Evolutionary conservation across 129 eudicot genomes (phyloP).

Genomic region (Arctium minus): DNA sequence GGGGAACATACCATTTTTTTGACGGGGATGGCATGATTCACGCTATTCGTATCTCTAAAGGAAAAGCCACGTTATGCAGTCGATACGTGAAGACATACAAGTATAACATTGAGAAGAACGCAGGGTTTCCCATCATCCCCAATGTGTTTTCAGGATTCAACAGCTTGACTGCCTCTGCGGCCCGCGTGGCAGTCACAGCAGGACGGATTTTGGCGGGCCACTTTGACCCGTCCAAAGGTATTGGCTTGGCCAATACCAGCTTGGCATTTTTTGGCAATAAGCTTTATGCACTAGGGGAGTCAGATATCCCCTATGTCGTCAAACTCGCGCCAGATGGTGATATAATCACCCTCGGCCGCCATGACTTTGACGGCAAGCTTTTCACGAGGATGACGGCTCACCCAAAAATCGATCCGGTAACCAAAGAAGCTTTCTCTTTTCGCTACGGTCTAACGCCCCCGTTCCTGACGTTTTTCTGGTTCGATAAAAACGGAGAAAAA

Average conservation of each 20-base stretch:
- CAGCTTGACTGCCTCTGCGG: background rate
- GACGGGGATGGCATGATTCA: constrained; percentile 10
- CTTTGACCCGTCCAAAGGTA: constrained; percentile 15
- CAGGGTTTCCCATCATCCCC: background rate
- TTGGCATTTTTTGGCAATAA: constrained; percentile 23
- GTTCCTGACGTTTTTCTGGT: constrained; percentile 29
- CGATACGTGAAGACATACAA: background rate
- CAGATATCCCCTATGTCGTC: constrained; percentile 30
- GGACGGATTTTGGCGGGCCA: background rate
- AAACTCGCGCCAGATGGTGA: constrained; percentile 26
- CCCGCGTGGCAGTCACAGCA: background rate
- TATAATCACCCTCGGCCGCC: constrained; percentile 22
- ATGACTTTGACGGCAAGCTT: constrained; percentile 29
- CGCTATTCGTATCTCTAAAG: background rate
- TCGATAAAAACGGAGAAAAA: constrained; percentile 30
- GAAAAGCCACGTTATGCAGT: background rate
- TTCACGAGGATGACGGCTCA: constrained; percentile 38
- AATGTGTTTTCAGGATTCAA: constrained; percentile 2
- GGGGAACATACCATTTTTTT: background rate
- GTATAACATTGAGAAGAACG: background rate
- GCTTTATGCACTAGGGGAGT: constrained; percentile 33
- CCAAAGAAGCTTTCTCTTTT: constrained; percentile 38
- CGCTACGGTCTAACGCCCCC: constrained; percentile 40
- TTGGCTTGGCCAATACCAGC: constrained; percentile 37
- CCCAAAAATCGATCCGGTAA: constrained; percentile 33